A percentile compares a stretch with the other conserved stretches of the same genome.
These are phyloP conservation scores for Suhomyces canberraensis DNA, from an alignment of 805 yeast species.

Conservation along the genomic window DNA sequence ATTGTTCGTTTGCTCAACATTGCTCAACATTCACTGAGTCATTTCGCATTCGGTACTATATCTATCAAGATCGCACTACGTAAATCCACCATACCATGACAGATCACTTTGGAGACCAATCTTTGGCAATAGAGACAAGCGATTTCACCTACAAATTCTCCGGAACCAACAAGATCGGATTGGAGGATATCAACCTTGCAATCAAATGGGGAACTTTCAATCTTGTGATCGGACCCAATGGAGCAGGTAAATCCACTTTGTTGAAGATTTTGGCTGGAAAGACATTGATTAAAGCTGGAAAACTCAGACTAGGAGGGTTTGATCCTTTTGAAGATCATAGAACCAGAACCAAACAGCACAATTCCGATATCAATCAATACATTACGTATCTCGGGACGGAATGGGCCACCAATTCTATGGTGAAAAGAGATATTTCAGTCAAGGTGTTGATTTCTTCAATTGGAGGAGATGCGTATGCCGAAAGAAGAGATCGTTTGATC, in stretches of 20 bases:
- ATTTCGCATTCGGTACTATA: too few species aligned
- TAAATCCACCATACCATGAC: too few species aligned
- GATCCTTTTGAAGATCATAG: conserved; percentile 78
- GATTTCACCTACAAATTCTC: conserved; percentile 70
- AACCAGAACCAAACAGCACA: conserved; percentile 41
- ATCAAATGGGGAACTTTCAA: conserved; percentile 74
- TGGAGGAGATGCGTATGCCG: conserved; percentile 64
- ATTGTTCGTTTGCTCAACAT: too few species aligned
- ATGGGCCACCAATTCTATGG: conserved; percentile 92
- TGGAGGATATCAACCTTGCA: conserved; percentile 57
- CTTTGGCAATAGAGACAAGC: conserved; percentile 56
- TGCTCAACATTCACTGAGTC: too few species aligned
- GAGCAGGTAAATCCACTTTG: conserved; percentile 94
- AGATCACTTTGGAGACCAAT: neutral
- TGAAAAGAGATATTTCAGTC: conserved; percentile 89
- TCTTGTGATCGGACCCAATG: conserved; percentile 87
- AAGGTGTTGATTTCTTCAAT: conserved; percentile 71
- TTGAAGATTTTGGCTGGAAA: conserved; percentile 87
- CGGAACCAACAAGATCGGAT: conserved; percentile 55
- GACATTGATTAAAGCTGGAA: conserved; percentile 73
- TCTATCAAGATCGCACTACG: too few species aligned
- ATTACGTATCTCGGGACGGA: conserved; percentile 92
- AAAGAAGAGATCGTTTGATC: conserved; percentile 73
- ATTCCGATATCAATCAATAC: conserved; percentile 44
- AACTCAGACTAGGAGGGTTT: conserved; percentile 68